phyloP scores from a whole-genome alignment of 352 stramenopile genomes.

The Globisporangium radiosum region DNA sequence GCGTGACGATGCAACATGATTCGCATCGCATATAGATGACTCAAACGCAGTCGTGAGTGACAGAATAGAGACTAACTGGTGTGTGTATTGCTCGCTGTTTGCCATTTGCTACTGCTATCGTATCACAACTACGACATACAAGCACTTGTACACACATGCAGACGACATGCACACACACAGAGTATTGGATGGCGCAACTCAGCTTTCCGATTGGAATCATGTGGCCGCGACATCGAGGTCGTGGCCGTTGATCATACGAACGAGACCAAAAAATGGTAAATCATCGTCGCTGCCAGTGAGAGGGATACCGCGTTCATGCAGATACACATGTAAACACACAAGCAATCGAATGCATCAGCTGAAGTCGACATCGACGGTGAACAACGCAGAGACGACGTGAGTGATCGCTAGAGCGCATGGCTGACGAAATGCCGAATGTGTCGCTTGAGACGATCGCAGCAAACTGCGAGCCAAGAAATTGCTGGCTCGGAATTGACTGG shows the following conservation, averaged over 20 bases:
- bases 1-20: too few relatives aligned
- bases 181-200: constrained; percentile 25
- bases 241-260: constrained; percentile 37
- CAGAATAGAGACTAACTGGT: too few relatives aligned
- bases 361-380: too few relatives aligned
- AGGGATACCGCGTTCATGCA: not conserved
- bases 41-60: too few relatives aligned
- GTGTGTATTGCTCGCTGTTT: too few relatives aligned
- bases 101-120: too few relatives aligned
- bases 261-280: constrained; percentile 64
- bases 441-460: not conserved
- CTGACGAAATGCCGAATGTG: not conserved
- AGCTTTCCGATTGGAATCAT: constrained; percentile 56
- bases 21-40: too few relatives aligned
- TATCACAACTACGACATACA: too few relatives aligned
- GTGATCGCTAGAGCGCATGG: not conserved
- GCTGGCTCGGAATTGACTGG: not conserved
- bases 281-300: constrained; percentile 30
- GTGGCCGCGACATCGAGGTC: constrained; percentile 12
- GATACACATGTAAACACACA: not conserved
- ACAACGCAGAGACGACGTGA: too few relatives aligned
- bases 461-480: not conserved
- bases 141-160: not conserved
- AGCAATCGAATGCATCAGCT: not conserved
- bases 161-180: not conserved